These are phyloP conservation scores for Ustilago bromivora DNA, from an alignment of 1,284 basidiomycete species.

Conservation along the genomic window DNA sequence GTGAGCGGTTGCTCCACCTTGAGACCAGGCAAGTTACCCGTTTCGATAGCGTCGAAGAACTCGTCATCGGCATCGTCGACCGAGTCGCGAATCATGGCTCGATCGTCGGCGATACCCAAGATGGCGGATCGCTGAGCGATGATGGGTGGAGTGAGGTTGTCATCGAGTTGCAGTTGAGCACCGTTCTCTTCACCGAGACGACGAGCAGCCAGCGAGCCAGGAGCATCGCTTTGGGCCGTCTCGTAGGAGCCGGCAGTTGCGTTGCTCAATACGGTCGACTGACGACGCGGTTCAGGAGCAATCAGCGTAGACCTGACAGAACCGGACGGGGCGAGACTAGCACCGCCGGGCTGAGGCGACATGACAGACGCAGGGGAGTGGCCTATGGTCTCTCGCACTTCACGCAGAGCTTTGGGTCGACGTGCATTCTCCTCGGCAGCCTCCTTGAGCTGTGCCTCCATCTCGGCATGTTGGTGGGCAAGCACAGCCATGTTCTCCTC, in stretches of 20 bases:
- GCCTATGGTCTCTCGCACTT: conserved; percentile 64
- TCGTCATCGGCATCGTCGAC: conserved; percentile 90
- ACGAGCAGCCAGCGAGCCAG: conserved; percentile 39
- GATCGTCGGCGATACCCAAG: conserved; percentile 35
- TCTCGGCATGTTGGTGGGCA: conserved; percentile 84
- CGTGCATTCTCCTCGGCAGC: conserved; percentile 70
- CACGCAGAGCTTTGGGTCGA: conserved; percentile 70
- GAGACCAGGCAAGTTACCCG: conserved; percentile 71
- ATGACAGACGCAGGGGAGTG: conserved; percentile 67
- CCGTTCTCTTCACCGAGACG: conserved; percentile 40
- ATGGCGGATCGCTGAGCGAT: conserved; percentile 30
- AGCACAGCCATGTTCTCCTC: conserved; percentile 90
- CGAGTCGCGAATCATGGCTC: conserved; percentile 31
- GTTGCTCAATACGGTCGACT: conserved; percentile 28
- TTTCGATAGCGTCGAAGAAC: conserved; percentile 96
- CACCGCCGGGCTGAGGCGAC: conserved; percentile 20
- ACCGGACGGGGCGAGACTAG: conserved; percentile 16
- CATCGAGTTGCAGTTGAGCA: conserved; percentile 40
- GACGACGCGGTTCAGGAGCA: conserved; percentile 20
- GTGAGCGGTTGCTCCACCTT: conserved; percentile 56
- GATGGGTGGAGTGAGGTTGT: conserved; percentile 33
- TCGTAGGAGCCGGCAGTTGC: conserved; percentile 18
- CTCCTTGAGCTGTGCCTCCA: conserved; percentile 80
- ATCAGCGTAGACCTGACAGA: conserved; percentile 15
- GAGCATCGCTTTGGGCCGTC: conserved; percentile 16